phyloP scores from a whole-genome alignment of 1,284 basidiomycete species.

The Ceratobasidium sp. region DNA sequence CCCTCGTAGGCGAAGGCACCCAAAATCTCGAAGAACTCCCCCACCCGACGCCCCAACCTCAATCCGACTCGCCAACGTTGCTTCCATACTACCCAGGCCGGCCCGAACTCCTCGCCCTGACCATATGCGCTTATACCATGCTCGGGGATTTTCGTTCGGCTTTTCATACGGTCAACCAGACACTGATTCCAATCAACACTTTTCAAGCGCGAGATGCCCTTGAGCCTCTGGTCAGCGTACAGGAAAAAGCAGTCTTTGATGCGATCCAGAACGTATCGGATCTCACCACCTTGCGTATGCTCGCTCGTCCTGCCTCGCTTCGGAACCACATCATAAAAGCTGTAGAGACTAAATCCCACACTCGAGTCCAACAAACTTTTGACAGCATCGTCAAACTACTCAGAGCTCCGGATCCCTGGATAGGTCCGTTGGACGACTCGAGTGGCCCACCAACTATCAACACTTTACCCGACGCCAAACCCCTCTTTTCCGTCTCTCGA shows the following conservation, averaged over 20 bases:
- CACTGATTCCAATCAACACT: constrained; percentile 51
- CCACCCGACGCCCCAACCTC: background rate
- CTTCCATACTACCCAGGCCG: constrained; percentile 8
- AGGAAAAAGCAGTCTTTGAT: constrained; percentile 50
- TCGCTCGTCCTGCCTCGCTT: constrained; percentile 60
- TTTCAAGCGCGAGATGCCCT: constrained; percentile 50
- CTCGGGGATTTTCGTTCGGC: constrained; percentile 62
- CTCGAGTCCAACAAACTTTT: constrained; percentile 54
- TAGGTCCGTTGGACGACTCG: constrained; percentile 52
- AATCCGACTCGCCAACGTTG: background rate
- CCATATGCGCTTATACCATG: constrained; percentile 66
- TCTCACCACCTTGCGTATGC: constrained; percentile 59
- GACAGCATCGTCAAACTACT: constrained; percentile 59
- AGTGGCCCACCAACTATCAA: constrained; percentile 39
- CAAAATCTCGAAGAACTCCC: background rate
- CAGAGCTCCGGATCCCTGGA: constrained; percentile 56
- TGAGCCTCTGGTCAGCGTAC: constrained; percentile 49
- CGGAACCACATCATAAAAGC: constrained; percentile 55
- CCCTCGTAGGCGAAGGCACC: constrained; percentile 2
- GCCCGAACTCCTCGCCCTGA: constrained; percentile 58
- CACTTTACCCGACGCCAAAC: constrained; percentile 50
- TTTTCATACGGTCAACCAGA: constrained; percentile 54
- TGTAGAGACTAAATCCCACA: constrained; percentile 50
- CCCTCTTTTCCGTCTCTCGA: constrained; percentile 56
- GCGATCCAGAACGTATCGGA: constrained; percentile 53